These are phyloP conservation scores for Trametes sp. DNA, from an alignment of 1,284 basidiomycete genomes.

Conservation along the genomic window DNA sequence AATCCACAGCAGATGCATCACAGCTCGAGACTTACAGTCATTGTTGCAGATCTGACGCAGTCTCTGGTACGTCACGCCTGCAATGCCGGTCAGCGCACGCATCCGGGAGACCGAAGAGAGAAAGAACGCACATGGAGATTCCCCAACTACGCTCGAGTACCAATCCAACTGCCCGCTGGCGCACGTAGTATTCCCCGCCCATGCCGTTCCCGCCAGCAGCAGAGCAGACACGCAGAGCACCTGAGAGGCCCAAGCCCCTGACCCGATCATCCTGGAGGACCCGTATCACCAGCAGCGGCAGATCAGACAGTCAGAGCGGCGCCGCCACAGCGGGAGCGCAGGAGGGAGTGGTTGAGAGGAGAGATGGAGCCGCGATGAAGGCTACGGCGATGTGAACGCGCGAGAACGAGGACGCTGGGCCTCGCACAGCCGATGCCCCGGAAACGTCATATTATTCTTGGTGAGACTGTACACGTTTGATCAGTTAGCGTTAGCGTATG, in stretches of 20 bases:
- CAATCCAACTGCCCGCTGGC: constrained; percentile 28
- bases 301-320: background rate
- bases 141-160: constrained; percentile 30
- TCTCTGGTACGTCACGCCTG: constrained; percentile 21
- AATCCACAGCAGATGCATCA: background rate
- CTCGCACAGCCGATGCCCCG: background rate
- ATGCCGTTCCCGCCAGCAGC: background rate
- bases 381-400: background rate
- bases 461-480: background rate
- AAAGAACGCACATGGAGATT: constrained; percentile 26
- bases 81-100: too few species aligned
- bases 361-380: background rate
- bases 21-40: background rate
- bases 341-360: constrained; percentile 1
- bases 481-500: background rate
- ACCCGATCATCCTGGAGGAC: background rate
- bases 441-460: background rate
- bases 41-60: constrained; percentile 20
- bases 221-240: background rate
- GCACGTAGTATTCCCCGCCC: constrained; percentile 29
- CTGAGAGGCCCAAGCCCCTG: background rate
- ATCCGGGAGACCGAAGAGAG: too few species aligned
- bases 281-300: background rate
- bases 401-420: background rate
- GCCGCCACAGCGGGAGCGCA: background rate